phyloP scores from a whole-genome alignment of 2,329 filamentous ascomycete species.

The Thyridium curvatum region DNA sequence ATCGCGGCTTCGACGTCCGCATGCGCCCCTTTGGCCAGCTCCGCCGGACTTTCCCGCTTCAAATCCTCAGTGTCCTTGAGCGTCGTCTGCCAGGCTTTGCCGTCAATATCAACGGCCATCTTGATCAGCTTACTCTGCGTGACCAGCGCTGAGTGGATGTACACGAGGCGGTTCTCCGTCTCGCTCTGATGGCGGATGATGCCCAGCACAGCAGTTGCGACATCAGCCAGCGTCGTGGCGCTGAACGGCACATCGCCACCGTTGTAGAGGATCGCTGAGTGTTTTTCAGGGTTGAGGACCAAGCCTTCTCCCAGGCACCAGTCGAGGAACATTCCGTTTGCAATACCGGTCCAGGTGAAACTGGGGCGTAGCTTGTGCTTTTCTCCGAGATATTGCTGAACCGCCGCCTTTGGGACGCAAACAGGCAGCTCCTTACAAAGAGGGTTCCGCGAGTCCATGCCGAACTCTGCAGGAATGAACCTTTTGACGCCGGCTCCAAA shows the following conservation, averaged over 20 bases:
- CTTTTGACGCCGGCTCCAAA: too few species aligned
- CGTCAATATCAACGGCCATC: constrained; percentile 11
- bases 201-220: constrained; percentile 42
- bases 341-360: constrained; percentile 53
- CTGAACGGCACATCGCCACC: constrained; percentile 44
- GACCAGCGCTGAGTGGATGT: constrained; percentile 12
- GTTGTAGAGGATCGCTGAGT: constrained; percentile 46
- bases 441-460: too few species aligned
- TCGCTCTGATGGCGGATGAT: constrained; percentile 39
- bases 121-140: constrained; percentile 15
- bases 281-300: background rate
- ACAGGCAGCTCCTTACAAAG: too few species aligned
- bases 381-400: too few species aligned
- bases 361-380: constrained; percentile 3
- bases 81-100: constrained; percentile 11
- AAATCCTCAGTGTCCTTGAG: constrained; percentile 9
- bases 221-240: constrained; percentile 39
- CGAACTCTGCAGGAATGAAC: too few species aligned
- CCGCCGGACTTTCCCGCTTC: constrained; percentile 9
- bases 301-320: constrained; percentile 23
- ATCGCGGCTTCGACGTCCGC: background rate
- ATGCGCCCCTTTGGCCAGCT: constrained; percentile 10
- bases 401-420: too few species aligned
- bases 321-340: constrained; percentile 53
- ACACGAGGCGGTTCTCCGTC: constrained; percentile 38